Conservation (phyloP, 768 basidiomycete genomes). For the Hysterangium stoloniferum region DNA sequence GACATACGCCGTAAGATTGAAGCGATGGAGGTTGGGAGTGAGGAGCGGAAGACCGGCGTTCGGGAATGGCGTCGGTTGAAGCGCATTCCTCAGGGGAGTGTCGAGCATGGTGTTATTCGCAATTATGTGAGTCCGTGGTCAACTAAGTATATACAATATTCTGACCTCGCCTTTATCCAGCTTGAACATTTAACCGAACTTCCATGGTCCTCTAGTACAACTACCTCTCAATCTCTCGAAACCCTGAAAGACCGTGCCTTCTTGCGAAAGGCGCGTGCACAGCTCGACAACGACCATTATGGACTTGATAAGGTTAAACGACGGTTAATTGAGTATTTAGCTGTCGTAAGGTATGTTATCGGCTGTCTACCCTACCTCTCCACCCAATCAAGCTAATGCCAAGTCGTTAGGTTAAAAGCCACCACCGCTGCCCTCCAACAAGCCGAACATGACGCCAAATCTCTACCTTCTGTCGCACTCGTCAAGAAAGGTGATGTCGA, state of each 20-base stretch:
- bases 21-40: slow-evolving; percentile 60
- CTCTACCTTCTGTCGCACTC: slow-evolving; percentile 12
- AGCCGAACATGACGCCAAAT: slow-evolving; percentile 17
- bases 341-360: slow-evolving; percentile 59
- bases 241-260: slow-evolving; percentile 48
- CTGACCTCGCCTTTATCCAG: slow-evolving; percentile 31
- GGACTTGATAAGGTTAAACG: slow-evolving; percentile 92
- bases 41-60: slow-evolving; percentile 75
- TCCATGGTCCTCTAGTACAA: slow-evolving; percentile 61
- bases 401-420: slow-evolving; percentile 24
- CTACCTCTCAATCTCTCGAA: slow-evolving; percentile 22
- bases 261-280: slow-evolving; percentile 60
- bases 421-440: slow-evolving; percentile 17
- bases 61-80: slow-evolving; percentile 79
- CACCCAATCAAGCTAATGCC: background rate
- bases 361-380: no score
- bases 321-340: slow-evolving; percentile 84
- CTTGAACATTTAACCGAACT: slow-evolving; percentile 85
- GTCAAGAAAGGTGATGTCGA: slow-evolving; percentile 14
- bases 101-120: slow-evolving; percentile 84
- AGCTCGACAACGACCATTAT: slow-evolving; percentile 86
- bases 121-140: slow-evolving; percentile 51
- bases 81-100: slow-evolving; percentile 83
- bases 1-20: slow-evolving; percentile 69
- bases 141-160: slow-evolving; percentile 16